Percentiles rank a stretch among this genome's conserved stretches.
Conservation (phyloP, 768 basidiomycete species). For the Candolleomyces eurysporus region DNA sequence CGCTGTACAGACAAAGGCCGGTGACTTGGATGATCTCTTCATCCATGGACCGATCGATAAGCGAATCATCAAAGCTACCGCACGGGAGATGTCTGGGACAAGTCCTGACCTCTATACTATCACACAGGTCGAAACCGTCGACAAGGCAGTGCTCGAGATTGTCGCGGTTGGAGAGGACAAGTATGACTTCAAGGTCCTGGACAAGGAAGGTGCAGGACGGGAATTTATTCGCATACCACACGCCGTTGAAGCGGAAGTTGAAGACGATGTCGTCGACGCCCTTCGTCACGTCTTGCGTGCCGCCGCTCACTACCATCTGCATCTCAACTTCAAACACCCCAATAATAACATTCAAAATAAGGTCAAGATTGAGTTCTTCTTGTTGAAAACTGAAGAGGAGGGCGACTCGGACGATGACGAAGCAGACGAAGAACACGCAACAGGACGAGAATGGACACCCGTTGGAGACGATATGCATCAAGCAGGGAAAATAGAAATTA, state of each 20-base stretch:
- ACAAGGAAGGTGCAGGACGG: slow-evolving; percentile 15
- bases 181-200: slow-evolving; percentile 21
- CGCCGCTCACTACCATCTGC: slow-evolving; percentile 23
- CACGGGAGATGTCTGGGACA: not conserved
- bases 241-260: slow-evolving; percentile 8
- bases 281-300: slow-evolving; percentile 19
- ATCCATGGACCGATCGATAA: not conserved
- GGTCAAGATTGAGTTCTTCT: slow-evolving; percentile 27
- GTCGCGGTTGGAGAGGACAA: slow-evolving; percentile 8
- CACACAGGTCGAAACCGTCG: slow-evolving; percentile 12
- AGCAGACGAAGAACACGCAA: no score
- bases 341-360: slow-evolving; percentile 10
- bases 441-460: no score
- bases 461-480: slow-evolving; percentile 25
- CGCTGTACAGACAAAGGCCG: slow-evolving; percentile 5
- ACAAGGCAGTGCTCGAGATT: slow-evolving; percentile 17
- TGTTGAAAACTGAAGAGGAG: slow-evolving; percentile 11
- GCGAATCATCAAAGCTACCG: not conserved
- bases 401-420: slow-evolving; percentile 13
- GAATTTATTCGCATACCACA: slow-evolving; percentile 16
- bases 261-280: not conserved
- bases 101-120: slow-evolving; percentile 1
- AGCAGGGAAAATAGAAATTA: slow-evolving; percentile 21
- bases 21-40: not conserved
- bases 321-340: slow-evolving; percentile 22